Conservation (phyloP, 352 stramenopile genomes). For the Hyaloperonospora brassicae region DNA sequence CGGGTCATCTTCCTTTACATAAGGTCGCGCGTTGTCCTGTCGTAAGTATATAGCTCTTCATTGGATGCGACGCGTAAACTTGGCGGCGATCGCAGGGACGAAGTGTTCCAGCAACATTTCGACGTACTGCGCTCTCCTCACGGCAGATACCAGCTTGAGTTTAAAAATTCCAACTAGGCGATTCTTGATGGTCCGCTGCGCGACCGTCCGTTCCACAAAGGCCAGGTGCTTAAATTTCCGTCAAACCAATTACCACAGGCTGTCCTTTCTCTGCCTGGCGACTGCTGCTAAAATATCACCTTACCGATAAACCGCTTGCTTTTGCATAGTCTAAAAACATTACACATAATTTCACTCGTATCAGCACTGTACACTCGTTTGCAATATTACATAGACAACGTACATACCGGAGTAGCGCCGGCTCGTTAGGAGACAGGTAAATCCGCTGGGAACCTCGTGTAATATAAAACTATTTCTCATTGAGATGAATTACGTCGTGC, state of each 20-base stretch:
- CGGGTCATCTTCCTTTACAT: slow-evolving; percentile 12
- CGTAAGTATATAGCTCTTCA: slow-evolving; percentile 19
- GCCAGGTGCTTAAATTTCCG: slow-evolving; percentile 12
- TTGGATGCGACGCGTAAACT: slow-evolving; percentile 4
- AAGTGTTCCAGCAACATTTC: slow-evolving; percentile 9
- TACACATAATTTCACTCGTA: not conserved
- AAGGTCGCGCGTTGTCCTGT: slow-evolving; percentile 22
- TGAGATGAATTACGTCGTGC: slow-evolving; percentile 7
- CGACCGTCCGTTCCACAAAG: slow-evolving; percentile 10
- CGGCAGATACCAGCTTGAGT: not conserved
- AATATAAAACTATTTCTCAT: slow-evolving; percentile 13
- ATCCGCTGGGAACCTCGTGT: not conserved
- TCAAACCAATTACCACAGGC: slow-evolving; percentile 1
- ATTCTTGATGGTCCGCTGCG: slow-evolving; percentile 14
- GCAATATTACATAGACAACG: not conserved
- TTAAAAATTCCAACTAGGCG: slow-evolving; percentile 1
- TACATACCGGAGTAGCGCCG: not conserved
- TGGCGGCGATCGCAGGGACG: slow-evolving; percentile 15
- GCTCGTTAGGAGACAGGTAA: slow-evolving; percentile 1
- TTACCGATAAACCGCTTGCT: slow-evolving; percentile 10
- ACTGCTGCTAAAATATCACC: not conserved
- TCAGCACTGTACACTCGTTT: not conserved
- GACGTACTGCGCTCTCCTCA: slow-evolving; percentile 8
- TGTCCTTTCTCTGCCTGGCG: not conserved
- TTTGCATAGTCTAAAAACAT: not conserved